Conservation (phyloP, 768 basidiomycete species). For the Boletus sensibilis region DNA sequence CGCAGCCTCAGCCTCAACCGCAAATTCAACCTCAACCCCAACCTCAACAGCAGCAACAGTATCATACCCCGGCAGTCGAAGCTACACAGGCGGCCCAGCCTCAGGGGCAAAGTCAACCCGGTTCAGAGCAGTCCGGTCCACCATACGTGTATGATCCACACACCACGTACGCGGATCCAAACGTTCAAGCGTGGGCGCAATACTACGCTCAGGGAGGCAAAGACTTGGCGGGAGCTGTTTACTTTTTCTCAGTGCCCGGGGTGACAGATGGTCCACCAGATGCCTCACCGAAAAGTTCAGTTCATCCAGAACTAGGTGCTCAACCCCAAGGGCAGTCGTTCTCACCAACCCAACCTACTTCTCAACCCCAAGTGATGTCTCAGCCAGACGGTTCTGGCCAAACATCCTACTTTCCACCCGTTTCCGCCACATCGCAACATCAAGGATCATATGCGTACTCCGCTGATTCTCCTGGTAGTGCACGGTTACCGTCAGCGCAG, state of each 20-base stretch:
- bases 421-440: constrained; percentile 10
- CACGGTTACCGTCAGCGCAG: constrained; percentile 5
- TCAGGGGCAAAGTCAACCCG: constrained; percentile 16
- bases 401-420: constrained; percentile 13
- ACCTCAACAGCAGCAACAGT: constrained; percentile 29
- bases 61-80: constrained; percentile 11
- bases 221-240: constrained; percentile 73
- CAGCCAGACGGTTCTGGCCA: constrained; percentile 15
- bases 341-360: constrained; percentile 15
- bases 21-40: constrained; percentile 31
- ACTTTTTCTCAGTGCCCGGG: constrained; percentile 78
- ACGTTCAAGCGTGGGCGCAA: constrained; percentile 83
- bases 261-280: constrained; percentile 47
- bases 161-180: constrained; percentile 69
- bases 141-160: constrained; percentile 62
- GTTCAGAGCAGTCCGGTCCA: constrained; percentile 36
- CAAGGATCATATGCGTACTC: constrained; percentile 25
- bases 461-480: constrained; percentile 8
- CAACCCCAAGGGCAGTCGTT: constrained; percentile 15
- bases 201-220: constrained; percentile 81
- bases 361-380: constrained; percentile 17
- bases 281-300: constrained; percentile 3
- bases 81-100: constrained; percentile 7
- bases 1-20: constrained; percentile 37
- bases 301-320: constrained; percentile 7